Evolutionary conservation across 148 eudicot species (phyloP).

Genomic region (Persicaria tinctoria): DNA sequence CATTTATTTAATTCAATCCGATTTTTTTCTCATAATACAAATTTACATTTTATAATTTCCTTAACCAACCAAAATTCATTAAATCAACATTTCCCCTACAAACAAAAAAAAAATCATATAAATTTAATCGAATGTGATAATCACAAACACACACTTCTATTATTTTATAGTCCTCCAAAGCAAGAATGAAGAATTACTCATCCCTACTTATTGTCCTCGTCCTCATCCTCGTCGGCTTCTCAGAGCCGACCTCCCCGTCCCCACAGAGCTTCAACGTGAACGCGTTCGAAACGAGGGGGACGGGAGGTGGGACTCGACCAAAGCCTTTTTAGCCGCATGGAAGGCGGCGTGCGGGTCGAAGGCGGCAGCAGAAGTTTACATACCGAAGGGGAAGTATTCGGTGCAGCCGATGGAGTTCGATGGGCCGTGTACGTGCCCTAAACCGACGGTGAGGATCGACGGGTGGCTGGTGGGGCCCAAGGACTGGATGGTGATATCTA

Average conservation of each 20-base stretch:
- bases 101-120: background rate
- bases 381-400: slow-evolving; percentile 20
- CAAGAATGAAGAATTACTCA: background rate
- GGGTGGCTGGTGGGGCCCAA: slow-evolving; percentile 31
- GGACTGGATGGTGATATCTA: slow-evolving; percentile 17
- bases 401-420: slow-evolving; percentile 19
- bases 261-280: slow-evolving; percentile 6
- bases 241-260: background rate
- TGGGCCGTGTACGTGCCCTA: slow-evolving; percentile 27
- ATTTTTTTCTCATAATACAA: background rate
- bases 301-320: slow-evolving; percentile 20
- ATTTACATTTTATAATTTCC: background rate
- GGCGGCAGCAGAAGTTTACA: slow-evolving; percentile 9
- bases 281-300: slow-evolving; percentile 24
- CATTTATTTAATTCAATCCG: background rate
- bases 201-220: background rate
- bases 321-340: slow-evolving; percentile 27
- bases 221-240: background rate
- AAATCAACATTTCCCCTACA: background rate
- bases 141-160: too few species aligned
- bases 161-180: too few species aligned
- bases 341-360: slow-evolving; percentile 16
- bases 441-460: slow-evolving; percentile 24
- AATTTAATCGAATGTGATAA: background rate
- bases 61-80: background rate